A percentile compares a stretch with the other conserved stretches of the same genome.
Evolutionary conservation across 306 rosid species (phyloP).

Genomic region (Vigna unguiculata): DNA sequence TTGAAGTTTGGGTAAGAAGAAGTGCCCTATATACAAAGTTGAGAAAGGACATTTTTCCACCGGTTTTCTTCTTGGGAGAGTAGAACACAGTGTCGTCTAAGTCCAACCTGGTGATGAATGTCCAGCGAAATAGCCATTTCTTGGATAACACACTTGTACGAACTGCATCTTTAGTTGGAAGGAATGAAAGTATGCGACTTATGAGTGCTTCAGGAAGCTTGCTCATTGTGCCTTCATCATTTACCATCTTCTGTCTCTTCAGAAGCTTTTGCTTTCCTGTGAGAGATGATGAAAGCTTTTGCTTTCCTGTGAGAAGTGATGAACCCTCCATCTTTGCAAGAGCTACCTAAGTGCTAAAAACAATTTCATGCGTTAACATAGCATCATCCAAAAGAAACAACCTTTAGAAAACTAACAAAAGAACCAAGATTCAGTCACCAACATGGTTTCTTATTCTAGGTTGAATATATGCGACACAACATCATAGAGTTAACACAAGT

Average conservation of each 20-base stretch:
- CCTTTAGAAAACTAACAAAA: not conserved
- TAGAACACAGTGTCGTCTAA: conserved; percentile 12
- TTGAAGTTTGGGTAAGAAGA: too few species aligned
- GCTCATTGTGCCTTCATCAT: not conserved
- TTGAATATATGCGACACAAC: too few species aligned
- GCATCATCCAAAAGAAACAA: not conserved
- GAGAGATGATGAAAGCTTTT: not conserved
- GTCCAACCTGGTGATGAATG: conserved; percentile 26
- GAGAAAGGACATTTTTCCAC: too few species aligned
- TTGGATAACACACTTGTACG: conserved; percentile 38
- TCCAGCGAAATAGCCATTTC: conserved; percentile 33
- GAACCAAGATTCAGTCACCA: too few species aligned
- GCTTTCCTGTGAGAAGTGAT: too few species aligned
- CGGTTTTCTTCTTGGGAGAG: too few species aligned
- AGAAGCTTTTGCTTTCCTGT: not conserved
- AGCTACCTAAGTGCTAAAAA: not conserved
- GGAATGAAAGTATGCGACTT: conserved; percentile 3
- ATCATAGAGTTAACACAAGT: too few species aligned
- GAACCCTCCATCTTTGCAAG: not conserved
- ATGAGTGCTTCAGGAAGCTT: conserved; percentile 15
- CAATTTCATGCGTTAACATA: not conserved
- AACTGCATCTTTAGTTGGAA: conserved; percentile 24
- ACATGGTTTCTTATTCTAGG: too few species aligned
- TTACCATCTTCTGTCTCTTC: not conserved
- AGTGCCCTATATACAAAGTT: too few species aligned